Conservation (phyloP, 2,329 filamentous ascomycete species). For the Boeremia exigua region DNA sequence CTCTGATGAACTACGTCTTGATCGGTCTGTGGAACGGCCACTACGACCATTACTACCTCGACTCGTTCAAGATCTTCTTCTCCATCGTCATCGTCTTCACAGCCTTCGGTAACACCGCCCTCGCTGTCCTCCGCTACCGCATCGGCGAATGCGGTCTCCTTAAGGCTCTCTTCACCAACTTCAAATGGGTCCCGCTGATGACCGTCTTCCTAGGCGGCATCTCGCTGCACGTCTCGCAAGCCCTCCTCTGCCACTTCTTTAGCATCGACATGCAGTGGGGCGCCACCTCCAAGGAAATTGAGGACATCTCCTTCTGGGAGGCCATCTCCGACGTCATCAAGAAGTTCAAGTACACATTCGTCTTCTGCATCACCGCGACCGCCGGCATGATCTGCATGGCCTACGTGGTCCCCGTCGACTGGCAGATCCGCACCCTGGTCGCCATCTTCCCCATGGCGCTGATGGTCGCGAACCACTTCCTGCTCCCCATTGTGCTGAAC, state of each 20-base stretch:
- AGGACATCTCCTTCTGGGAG: conserved; percentile 83
- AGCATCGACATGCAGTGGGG: conserved; percentile 88
- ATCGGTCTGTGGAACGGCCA: conserved; percentile 75
- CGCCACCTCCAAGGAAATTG: conserved; percentile 80
- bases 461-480: conserved; percentile 71
- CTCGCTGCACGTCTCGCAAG: conserved; percentile 80
- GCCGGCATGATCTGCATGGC: conserved; percentile 71
- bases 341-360: conserved; percentile 72
- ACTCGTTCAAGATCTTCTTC: conserved; percentile 73
- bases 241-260: conserved; percentile 81
- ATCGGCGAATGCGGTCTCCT: conserved; percentile 61
- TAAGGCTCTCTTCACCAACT: conserved; percentile 59
- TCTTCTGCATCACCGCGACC: conserved; percentile 66
- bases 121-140: conserved; percentile 69
- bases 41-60: conserved; percentile 80
- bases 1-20: conserved; percentile 72
- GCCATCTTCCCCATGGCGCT: conserved; percentile 76
- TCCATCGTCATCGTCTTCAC: conserved; percentile 70
- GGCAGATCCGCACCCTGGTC: conserved; percentile 58
- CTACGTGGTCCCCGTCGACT: conserved; percentile 67
- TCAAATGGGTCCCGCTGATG: conserved; percentile 70
- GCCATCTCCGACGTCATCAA: conserved; percentile 80
- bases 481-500: conserved; percentile 76
- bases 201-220: conserved; percentile 84
- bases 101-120: conserved; percentile 64